phyloP scores from a whole-genome alignment of 108 stramenopile species.

The Epipyxis sp. region DNA sequence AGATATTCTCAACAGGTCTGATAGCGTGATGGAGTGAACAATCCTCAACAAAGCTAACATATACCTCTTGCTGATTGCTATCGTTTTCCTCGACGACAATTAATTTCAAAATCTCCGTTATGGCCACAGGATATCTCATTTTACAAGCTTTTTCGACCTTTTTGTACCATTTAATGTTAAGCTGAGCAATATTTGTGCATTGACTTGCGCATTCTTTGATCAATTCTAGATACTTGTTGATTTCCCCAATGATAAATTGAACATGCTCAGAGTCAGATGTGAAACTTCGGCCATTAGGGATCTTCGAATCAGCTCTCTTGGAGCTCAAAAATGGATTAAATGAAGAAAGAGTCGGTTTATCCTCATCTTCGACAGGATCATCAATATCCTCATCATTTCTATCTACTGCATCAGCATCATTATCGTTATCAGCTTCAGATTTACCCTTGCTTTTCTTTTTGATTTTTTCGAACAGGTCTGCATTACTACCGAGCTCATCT shows the following conservation, averaged over 20 bases:
- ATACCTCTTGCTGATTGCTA: neutral
- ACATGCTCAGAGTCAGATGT: neutral
- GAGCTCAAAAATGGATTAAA: neutral
- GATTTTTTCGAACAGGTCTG: neutral
- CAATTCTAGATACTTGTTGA: neutral
- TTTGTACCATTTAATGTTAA: neutral
- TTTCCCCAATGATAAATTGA: neutral
- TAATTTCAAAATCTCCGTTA: neutral
- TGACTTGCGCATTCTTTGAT: neutral
- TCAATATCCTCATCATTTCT: neutral
- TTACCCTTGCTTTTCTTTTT: neutral
- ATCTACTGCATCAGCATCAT: neutral
- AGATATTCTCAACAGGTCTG: neutral
- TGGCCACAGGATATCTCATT: neutral
- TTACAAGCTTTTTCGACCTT: neutral
- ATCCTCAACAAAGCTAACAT: neutral
- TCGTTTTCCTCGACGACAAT: neutral
- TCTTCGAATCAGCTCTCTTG: neutral
- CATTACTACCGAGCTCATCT: neutral
- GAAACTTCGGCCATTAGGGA: neutral
- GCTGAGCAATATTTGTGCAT: neutral
- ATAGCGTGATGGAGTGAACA: neutral
- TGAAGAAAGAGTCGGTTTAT: neutral
- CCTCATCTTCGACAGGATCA: neutral
- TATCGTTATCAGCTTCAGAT: neutral